A percentile compares a stretch with the other conserved stretches of the same genome.
Evolutionary conservation across 2,329 filamentous ascomycete species (phyloP).

Genomic region (Fusarium sp.): DNA sequence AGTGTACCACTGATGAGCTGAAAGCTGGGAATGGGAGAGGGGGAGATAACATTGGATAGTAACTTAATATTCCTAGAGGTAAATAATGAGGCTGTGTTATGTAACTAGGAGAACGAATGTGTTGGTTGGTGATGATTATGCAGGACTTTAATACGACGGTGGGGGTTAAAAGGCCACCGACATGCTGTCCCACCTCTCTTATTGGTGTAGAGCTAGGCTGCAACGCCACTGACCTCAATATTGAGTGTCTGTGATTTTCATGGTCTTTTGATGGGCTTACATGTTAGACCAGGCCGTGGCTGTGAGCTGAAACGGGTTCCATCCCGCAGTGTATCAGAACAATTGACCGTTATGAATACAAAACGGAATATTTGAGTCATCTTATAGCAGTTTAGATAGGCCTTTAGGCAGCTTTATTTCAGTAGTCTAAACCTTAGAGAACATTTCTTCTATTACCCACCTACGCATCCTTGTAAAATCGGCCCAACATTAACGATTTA

Average conservation of each 20-base stretch:
- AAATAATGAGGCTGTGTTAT: neutral
- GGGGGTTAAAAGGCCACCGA: neutral
- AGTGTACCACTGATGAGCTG: neutral
- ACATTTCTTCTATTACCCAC: too few species aligned
- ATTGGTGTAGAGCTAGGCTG: neutral
- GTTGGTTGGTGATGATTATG: accelerated
- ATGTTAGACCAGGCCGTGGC: accelerated
- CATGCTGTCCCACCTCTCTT: too few species aligned
- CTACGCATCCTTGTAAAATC: neutral
- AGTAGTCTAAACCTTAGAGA: too few species aligned
- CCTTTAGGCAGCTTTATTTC: too few species aligned
- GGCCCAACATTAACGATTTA: neutral
- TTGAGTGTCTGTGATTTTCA: neutral
- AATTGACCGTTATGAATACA: too few species aligned
- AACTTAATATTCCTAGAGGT: accelerated
- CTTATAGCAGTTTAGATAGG: too few species aligned
- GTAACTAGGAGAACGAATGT: accelerated
- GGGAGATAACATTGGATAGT: accelerated
- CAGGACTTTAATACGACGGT: neutral
- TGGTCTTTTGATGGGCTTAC: accelerated
- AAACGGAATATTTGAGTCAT: too few species aligned
- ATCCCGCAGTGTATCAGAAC: neutral
- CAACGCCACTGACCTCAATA: neutral
- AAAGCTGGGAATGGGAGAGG: neutral
- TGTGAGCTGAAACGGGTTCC: neutral